These are phyloP conservation scores for Arabidopsis lyrata DNA, from an alignment of 441 rosid species.

Conservation along the genomic window DNA sequence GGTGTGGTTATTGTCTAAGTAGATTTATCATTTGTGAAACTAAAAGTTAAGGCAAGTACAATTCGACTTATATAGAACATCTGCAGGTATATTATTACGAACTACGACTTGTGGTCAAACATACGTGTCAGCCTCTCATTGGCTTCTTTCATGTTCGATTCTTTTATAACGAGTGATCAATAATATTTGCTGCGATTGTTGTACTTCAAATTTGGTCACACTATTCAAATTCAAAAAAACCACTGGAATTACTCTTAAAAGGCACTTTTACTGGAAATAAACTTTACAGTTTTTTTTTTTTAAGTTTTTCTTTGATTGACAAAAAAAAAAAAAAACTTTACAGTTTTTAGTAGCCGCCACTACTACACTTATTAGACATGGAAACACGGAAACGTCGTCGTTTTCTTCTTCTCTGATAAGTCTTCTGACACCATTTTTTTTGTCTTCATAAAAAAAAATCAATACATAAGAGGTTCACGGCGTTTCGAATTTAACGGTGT, in stretches of 20 bases:
- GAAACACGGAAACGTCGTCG: constrained; percentile 19
- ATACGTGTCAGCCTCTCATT: not conserved
- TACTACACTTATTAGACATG: constrained; percentile 35
- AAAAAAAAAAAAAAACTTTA: not conserved
- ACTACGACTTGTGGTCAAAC: constrained; percentile 20
- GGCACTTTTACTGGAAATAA: not conserved
- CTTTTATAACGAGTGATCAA: not conserved
- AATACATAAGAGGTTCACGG: constrained; percentile 8
- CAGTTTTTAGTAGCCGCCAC: constrained; percentile 36
- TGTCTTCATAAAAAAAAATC: constrained; percentile 4
- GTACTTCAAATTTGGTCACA: constrained; percentile 1
- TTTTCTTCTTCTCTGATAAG: constrained; percentile 16
- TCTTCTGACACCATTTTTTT: constrained; percentile 39
- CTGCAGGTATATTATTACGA: not conserved
- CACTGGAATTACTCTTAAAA: not conserved
- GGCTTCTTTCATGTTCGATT: not conserved
- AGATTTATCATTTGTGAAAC: not conserved
- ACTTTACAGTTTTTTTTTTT: too few relatives aligned
- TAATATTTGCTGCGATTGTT: not conserved
- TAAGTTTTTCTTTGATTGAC: too few relatives aligned
- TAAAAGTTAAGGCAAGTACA: not conserved
- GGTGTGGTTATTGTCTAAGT: constrained; percentile 1
- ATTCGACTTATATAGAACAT: not conserved
- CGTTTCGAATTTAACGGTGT: constrained; percentile 22
- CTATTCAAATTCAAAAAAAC: constrained; percentile 9